Percentiles rank a stretch among this genome's conserved stretches.
These are phyloP conservation scores for Isabelozyma rhagii DNA, from an alignment of 805 yeast species.

Conservation along the genomic window DNA sequence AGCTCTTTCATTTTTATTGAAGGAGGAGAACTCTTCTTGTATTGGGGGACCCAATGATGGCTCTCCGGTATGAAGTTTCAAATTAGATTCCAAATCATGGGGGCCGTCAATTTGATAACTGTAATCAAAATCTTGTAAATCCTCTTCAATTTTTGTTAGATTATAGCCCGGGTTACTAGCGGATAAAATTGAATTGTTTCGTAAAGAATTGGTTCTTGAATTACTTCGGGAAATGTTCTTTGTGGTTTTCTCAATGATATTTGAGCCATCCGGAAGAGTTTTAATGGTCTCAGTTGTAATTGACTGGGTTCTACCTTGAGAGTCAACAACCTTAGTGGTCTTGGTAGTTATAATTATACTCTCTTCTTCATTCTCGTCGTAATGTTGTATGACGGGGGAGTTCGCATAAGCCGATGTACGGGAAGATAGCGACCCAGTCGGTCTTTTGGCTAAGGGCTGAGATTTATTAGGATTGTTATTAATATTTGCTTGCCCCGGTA, in stretches of 20 bases:
- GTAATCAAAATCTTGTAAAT: conserved; percentile 41
- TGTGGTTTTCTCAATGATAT: conserved; percentile 40
- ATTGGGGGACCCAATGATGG: background rate
- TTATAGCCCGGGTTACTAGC: conserved; percentile 15
- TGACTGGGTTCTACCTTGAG: conserved; percentile 33
- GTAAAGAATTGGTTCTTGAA: conserved; percentile 30
- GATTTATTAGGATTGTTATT: background rate
- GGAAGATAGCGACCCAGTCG: conserved; percentile 1
- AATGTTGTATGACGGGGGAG: conserved; percentile 6
- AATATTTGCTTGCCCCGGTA: conserved; percentile 21
- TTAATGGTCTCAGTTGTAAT: conserved; percentile 38
- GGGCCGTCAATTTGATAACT: conserved; percentile 33
- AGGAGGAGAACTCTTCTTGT: background rate
- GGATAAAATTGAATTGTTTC: conserved; percentile 10
- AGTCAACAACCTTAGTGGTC: conserved; percentile 39
- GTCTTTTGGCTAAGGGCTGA: background rate
- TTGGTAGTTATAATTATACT: conserved; percentile 34
- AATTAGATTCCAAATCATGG: background rate
- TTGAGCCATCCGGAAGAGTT: conserved; percentile 40
- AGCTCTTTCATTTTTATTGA: background rate
- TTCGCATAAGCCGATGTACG: background rate
- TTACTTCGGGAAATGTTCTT: conserved; percentile 34
- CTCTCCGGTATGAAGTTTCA: background rate
- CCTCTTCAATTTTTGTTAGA: conserved; percentile 40
- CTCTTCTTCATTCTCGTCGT: conserved; percentile 13